Evolutionary conservation across 768 basidiomycete species (phyloP), one percentile per base, ranked within the genome.

Genomic region (Amanita polypyramis): DNA sequence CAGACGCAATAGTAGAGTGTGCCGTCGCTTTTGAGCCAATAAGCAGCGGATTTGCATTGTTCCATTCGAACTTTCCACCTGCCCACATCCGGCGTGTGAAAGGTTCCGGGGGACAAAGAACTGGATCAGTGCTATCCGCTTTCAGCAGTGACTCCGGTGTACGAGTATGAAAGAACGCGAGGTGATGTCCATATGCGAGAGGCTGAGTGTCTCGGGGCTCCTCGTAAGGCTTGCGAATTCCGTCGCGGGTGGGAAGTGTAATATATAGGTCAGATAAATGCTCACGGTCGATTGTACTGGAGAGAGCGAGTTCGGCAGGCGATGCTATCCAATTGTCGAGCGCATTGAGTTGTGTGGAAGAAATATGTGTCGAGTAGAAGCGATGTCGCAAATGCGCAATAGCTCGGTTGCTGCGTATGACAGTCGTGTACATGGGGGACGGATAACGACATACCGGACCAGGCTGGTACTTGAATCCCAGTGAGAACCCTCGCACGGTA

Each of bases 81-180:
- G 82, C 84, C 85, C 85, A 89, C 86, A 88, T 89, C n/a, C 85
- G 69, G 49, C 80, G 71, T 21, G 77, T 75, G 63, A 85, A 87
- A 2, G 85, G 85, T 43, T 73, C 66, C 0, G 85, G 85, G 1
- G 85, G 83, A 54, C 79, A 79, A 45, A 85, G 79, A 41, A 81
- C 77, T 1, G 74, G 69, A 45, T 85, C 85, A 10, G 85, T 87
- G 12, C 83, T 85, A 55, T 88, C 85, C n/a, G 67, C 54, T 10
- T 80, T 73, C 33, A 88, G 68, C 15, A 61, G 58, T 10, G 58
- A 43, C 57, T 85, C 82, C 0, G 83, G 75, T 30, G 70, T 73
- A 27, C 77, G 73, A 2, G 76, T 74, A 48, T 85, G 82, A 63
- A 88, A 88, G 68, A 86, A 87, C 10, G 70, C 79, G 19, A 88